Evolutionary conservation across 768 basidiomycete genomes (phyloP), one percentile per base, ranked within the genome.

Genomic region (Lactifluus pinguis): DNA sequence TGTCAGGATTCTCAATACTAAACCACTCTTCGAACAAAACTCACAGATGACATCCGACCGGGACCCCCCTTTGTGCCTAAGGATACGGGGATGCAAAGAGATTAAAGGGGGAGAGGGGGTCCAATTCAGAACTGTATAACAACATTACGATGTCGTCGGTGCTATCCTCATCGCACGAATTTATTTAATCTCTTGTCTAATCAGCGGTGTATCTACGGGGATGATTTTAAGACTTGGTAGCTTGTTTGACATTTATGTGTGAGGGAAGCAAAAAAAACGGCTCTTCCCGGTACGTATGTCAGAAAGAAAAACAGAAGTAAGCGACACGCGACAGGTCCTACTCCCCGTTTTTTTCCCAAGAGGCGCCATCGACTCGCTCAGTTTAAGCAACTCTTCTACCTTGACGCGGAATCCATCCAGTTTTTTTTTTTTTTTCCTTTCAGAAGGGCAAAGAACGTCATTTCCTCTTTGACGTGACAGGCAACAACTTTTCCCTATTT

Each of bases 121-220:
- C 32, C 32, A 5, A 34, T 34, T 34, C 32, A 34, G 25, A 25
- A 25, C 1, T 25, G 25, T 25, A 25, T 25, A 34, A 34, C 4
- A 32, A 32, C 5, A 34, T 5, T 6, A 34, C 5, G 9, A 38
- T 10, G 49, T 49, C 30, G 38, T 38, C 51, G 42, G 49, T 13
- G 39, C 44, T 19, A 19, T 60, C 42, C 45, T 30, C 1, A 25
- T 25, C 47, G 1, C 41, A 42, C 54, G 59, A 38, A 49, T 60
- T 60, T 55, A 50, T 13, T 55, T 49, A 61, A 61, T 56, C 2
- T 10, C 5, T n/a, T 49, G 52, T 49, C 48, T 25, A 61, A 47
- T 61, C 49, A 15, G n/a, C 60, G 60, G 21, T 49, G 41, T 60
- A 60, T 60, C 59, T 49, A 49, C 53, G 59, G 55, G 4, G 4